These are phyloP conservation scores for Alternaria sp. DNA, from an alignment of 2,329 filamentous ascomycete genomes.

Conservation along the genomic window DNA sequence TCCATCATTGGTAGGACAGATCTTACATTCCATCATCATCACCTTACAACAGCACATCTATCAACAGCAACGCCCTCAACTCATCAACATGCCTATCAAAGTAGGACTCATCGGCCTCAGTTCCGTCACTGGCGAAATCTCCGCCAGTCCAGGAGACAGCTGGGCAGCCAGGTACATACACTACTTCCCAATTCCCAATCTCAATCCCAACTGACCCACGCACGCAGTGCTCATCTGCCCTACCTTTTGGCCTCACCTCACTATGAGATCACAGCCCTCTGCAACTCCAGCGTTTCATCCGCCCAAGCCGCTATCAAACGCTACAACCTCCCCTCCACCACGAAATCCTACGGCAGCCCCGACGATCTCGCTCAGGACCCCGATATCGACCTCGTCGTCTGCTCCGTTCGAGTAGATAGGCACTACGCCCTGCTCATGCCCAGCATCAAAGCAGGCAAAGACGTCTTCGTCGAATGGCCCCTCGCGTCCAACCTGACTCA, in stretches of 20 bases:
- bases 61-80: neutral
- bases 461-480: neutral
- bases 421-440: neutral
- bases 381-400: neutral
- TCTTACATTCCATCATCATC: neutral
- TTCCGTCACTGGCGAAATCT: slow-evolving; percentile 3
- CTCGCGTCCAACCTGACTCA: neutral
- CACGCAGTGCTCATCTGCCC: neutral
- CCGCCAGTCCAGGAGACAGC: slow-evolving; percentile 5
- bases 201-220: neutral
- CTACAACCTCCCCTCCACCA: neutral
- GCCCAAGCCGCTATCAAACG: neutral
- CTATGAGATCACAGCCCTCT: slow-evolving; percentile 42
- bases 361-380: neutral
- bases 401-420: neutral
- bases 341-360: neutral
- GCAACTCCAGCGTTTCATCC: neutral
- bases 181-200: neutral
- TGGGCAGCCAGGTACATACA: slow-evolving; percentile 30
- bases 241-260: neutral
- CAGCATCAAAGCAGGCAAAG: neutral
- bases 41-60: neutral
- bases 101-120: slow-evolving; percentile 38
- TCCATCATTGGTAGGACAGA: neutral
- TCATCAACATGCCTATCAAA: slow-evolving; percentile 33